A percentile compares a stretch with the other conserved stretches of the same genome.
phyloP scores from a whole-genome alignment of 2,329 filamentous ascomycete genomes.

The Botrytis aclada region DNA sequence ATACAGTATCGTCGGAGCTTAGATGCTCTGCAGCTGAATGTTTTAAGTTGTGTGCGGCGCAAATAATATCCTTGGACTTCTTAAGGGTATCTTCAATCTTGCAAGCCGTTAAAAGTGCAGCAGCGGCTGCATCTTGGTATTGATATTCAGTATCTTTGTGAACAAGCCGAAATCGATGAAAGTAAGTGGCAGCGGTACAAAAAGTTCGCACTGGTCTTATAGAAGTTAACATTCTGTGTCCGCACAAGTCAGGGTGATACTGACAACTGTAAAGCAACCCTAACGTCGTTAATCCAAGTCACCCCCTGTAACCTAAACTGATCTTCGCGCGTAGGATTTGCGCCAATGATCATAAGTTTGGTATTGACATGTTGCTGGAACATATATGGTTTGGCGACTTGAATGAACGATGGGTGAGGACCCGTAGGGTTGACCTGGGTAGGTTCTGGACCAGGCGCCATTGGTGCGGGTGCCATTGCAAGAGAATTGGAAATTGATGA shows the following conservation, averaged over 20 bases:
- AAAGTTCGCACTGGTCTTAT: constrained; percentile 81
- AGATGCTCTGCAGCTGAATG: constrained; percentile 57
- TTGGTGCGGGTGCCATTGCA: constrained; percentile 17
- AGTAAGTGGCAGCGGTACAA: constrained; percentile 87
- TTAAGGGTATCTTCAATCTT: constrained; percentile 98
- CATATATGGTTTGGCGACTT: constrained; percentile 63
- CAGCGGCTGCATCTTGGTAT: constrained; percentile 80
- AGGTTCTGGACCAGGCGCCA: constrained; percentile 27
- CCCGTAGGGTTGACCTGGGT: constrained; percentile 23
- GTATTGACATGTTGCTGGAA: constrained; percentile 77
- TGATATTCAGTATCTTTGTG: constrained; percentile 86
- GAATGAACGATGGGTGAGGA: constrained; percentile 38
- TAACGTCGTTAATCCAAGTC: constrained; percentile 81
- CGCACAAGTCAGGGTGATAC: constrained; percentile 36
- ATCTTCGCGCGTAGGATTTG: constrained; percentile 77
- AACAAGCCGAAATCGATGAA: constrained; percentile 85
- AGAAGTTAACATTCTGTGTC: constrained; percentile 9
- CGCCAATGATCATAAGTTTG: constrained; percentile 65
- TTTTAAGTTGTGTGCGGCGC: constrained; percentile 84
- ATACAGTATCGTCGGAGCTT: constrained; percentile 78
- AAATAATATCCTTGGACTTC: constrained; percentile 90
- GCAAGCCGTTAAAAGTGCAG: constrained; percentile 86
- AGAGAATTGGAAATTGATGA: background rate
- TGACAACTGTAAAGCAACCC: constrained; percentile 74
- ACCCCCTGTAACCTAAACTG: constrained; percentile 79